Evolutionary conservation across 441 rosid genomes (phyloP).

Genomic region (Aquilaria agallochum): DNA sequence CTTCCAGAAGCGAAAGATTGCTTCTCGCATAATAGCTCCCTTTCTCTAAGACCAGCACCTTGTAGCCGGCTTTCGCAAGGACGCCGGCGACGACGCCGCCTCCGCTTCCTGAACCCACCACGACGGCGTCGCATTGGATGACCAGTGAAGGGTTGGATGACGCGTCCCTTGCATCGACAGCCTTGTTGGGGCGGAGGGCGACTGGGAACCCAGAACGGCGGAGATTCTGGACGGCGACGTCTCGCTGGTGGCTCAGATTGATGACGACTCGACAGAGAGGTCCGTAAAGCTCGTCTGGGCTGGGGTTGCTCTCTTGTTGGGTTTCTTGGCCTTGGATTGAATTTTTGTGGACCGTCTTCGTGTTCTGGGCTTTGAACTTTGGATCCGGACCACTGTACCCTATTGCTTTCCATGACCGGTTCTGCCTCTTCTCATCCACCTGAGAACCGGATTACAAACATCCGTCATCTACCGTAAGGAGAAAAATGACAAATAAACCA

Average conservation of each 20-base stretch:
- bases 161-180: neutral
- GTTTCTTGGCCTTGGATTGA: slow-evolving; percentile 3
- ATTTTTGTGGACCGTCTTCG: neutral
- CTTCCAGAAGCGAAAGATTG: slow-evolving; percentile 70
- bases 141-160: slow-evolving; percentile 32
- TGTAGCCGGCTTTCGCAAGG: slow-evolving; percentile 69
- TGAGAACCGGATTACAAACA: slow-evolving; percentile 10
- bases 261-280: slow-evolving; percentile 57
- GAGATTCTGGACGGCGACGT: slow-evolving; percentile 31
- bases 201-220: slow-evolving; percentile 39
- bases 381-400: slow-evolving; percentile 68
- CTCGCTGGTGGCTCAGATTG: slow-evolving; percentile 40
- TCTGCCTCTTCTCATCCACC: slow-evolving; percentile 56
- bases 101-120: slow-evolving; percentile 79
- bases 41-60: slow-evolving; percentile 74
- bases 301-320: neutral
- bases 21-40: slow-evolving; percentile 67
- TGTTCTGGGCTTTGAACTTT: slow-evolving; percentile 20
- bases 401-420: slow-evolving; percentile 68
- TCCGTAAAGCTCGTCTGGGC: slow-evolving; percentile 37
- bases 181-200: slow-evolving; percentile 15
- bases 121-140: slow-evolving; percentile 70
- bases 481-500: neutral
- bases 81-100: slow-evolving; percentile 80
- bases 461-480: too few species aligned